phyloP scores from a whole-genome alignment of 2,329 filamentous ascomycete genomes.

The Graphilbum sp. region DNA sequence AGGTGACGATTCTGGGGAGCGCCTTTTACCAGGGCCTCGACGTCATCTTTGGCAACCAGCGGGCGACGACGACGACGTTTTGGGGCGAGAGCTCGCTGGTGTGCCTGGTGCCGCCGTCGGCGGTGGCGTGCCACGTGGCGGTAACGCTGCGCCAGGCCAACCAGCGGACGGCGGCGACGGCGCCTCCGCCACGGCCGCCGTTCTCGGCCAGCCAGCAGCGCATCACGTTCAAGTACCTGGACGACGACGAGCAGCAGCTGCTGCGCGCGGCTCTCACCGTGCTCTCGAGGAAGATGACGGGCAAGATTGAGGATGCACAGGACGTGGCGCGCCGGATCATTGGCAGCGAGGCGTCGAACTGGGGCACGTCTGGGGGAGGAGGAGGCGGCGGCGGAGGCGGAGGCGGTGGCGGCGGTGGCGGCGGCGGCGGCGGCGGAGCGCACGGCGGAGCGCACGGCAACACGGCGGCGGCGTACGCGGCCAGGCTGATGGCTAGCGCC shows the following conservation, averaged over 20 bases:
- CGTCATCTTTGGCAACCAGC: conserved; percentile 62
- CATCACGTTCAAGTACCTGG: conserved; percentile 54
- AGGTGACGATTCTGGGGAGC: conserved; percentile 71
- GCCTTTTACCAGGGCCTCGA: conserved; percentile 63
- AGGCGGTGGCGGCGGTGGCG: conserved; percentile 10
- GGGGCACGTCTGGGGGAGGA: conserved; percentile 21
- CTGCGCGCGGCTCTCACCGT: conserved; percentile 52
- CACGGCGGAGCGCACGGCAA: conserved; percentile 13
- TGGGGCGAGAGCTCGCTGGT: conserved; percentile 71
- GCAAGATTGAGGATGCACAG: conserved; percentile 42
- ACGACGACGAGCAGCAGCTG: conserved; percentile 52
- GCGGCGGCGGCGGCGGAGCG: conserved; percentile 7
- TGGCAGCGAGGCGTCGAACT: conserved; percentile 26
- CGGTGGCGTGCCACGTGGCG: conserved; percentile 49
- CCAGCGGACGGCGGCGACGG: conserved; percentile 15
- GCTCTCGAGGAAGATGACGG: conserved; percentile 41
- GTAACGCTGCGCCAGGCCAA: conserved; percentile 48
- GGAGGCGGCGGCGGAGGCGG: conserved; percentile 5
- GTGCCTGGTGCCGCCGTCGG: conserved; percentile 58
- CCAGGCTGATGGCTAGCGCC: conserved; percentile 11
- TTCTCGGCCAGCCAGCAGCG: conserved; percentile 24
- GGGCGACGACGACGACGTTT: conserved; percentile 56
- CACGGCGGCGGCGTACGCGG: conserved; percentile 21
- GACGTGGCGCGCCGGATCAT: conserved; percentile 47
- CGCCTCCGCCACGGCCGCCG: conserved; percentile 5